Evolutionary conservation across 371 early-diverging fungal species (phyloP).

Genomic region (Rhizomucor miehei): DNA sequence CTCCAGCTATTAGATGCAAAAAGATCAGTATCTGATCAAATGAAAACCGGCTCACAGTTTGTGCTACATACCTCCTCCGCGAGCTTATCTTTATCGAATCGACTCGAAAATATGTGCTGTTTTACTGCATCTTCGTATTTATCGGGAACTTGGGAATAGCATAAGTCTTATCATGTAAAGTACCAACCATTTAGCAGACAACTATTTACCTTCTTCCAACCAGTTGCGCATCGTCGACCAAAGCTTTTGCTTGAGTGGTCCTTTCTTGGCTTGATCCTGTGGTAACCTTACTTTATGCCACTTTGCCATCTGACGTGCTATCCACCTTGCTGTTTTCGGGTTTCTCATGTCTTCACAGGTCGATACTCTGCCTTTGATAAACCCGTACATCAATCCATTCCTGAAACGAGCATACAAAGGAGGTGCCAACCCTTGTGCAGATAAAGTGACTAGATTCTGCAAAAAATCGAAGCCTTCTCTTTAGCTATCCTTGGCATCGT

Average conservation of each 20-base stretch:
- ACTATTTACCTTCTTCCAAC: slow-evolving; percentile 64
- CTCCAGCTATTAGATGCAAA: slow-evolving; percentile 49
- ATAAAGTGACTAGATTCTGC: slow-evolving; percentile 79
- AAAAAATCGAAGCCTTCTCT: background rate
- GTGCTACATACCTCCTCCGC: slow-evolving; percentile 37
- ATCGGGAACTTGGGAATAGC: slow-evolving; percentile 52
- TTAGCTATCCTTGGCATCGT: too few relatives aligned
- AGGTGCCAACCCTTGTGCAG: slow-evolving; percentile 70
- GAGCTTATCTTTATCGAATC: slow-evolving; percentile 56
- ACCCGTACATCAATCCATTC: slow-evolving; percentile 93
- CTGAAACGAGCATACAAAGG: slow-evolving; percentile 83
- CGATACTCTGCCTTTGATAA: slow-evolving; percentile 72
- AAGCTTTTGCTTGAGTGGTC: slow-evolving; percentile 48
- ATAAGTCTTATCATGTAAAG: too few relatives aligned
- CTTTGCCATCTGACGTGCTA: slow-evolving; percentile 76
- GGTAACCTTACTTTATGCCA: slow-evolving; percentile 74
- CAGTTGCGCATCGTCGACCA: slow-evolving; percentile 80
- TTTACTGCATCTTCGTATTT: slow-evolving; percentile 56
- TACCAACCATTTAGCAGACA: too few relatives aligned
- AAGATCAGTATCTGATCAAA: too few relatives aligned
- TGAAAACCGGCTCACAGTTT: too few relatives aligned
- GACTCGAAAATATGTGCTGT: slow-evolving; percentile 60
- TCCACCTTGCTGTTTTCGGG: slow-evolving; percentile 65
- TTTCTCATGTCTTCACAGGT: slow-evolving; percentile 70
- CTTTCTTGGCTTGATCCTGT: slow-evolving; percentile 16